Conservation (phyloP, 75 land plant genomes). For the Ceratopteris richardii region DNA sequence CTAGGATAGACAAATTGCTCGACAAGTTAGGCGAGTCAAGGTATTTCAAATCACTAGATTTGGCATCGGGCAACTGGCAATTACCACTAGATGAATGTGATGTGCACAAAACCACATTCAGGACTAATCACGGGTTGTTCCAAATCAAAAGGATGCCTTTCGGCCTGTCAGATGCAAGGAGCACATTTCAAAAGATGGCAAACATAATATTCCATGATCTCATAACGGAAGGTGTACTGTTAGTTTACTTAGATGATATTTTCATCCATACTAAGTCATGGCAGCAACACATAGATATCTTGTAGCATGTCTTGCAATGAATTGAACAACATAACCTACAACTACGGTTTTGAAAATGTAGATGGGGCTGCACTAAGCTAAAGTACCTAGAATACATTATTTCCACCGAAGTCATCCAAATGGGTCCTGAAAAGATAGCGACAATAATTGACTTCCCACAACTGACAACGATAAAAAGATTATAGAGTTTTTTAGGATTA, state of each 20-base stretch:
- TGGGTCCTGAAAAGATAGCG: constrained; percentile 4
- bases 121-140: constrained; percentile 15
- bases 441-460: constrained; percentile 4
- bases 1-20: constrained; percentile 1
- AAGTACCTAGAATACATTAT: constrained; percentile 12
- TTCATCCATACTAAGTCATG: constrained; percentile 11
- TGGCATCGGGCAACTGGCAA: not conserved
- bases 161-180: constrained; percentile 18
- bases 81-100: not conserved
- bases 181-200: constrained; percentile 13
- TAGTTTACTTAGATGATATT: constrained; percentile 22
- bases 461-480: not conserved
- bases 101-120: constrained; percentile 8
- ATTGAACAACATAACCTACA: not conserved
- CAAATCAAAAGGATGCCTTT: constrained; percentile 25
- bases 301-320: not conserved
- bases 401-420: not conserved
- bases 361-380: not conserved
- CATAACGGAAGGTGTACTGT: constrained; percentile 6
- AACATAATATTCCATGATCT: constrained; percentile 3
- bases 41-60: constrained; percentile 10
- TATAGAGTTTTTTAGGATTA: constrained; percentile 9
- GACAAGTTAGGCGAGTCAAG: not conserved
- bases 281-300: constrained; percentile 2
- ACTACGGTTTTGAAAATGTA: constrained; percentile 6